Conservation (phyloP, 768 basidiomycete species). For the Lactarius trivialis region DNA sequence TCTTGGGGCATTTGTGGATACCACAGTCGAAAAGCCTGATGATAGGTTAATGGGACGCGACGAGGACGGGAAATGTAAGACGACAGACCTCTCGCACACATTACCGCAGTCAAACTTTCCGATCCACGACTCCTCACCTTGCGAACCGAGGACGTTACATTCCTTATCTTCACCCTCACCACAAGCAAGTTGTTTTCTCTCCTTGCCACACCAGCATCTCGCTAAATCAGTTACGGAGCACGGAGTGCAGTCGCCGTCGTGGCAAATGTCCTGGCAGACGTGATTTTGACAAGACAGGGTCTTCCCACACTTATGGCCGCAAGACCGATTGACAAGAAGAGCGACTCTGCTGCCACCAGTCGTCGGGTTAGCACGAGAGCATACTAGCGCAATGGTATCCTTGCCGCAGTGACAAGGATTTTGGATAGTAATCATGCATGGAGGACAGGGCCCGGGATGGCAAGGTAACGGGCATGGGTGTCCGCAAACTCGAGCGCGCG, state of each 20-base stretch:
- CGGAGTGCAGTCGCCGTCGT: constrained; percentile 63
- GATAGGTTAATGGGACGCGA: constrained; percentile 5
- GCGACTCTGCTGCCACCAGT: constrained; percentile 20
- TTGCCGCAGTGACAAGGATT: constrained; percentile 75
- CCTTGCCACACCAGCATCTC: constrained; percentile 78
- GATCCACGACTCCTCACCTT: constrained; percentile 48
- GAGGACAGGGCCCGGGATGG: constrained; percentile 96
- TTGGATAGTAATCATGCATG: constrained; percentile 75
- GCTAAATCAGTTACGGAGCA: constrained; percentile 52
- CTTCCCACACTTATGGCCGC: constrained; percentile 35
- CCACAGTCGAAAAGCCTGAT: constrained; percentile 68
- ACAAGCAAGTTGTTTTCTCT: constrained; percentile 52
- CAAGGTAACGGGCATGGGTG: constrained; percentile 83
- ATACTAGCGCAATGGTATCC: constrained; percentile 50
- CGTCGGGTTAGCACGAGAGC: constrained; percentile 38
- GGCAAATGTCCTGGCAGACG: constrained; percentile 60
- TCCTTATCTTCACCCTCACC: constrained; percentile 48
- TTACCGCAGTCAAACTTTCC: constrained; percentile 60
- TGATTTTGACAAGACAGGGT: constrained; percentile 69
- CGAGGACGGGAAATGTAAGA: not conserved
- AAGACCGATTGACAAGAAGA: constrained; percentile 30
- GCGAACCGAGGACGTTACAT: constrained; percentile 34
- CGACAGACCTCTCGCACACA: constrained; percentile 49
- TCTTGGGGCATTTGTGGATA: constrained; percentile 61
- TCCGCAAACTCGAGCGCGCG: constrained; percentile 55